phyloP scores from a whole-genome alignment of 306 rosid genomes.

The Elaeagnus macrophylla region DNA sequence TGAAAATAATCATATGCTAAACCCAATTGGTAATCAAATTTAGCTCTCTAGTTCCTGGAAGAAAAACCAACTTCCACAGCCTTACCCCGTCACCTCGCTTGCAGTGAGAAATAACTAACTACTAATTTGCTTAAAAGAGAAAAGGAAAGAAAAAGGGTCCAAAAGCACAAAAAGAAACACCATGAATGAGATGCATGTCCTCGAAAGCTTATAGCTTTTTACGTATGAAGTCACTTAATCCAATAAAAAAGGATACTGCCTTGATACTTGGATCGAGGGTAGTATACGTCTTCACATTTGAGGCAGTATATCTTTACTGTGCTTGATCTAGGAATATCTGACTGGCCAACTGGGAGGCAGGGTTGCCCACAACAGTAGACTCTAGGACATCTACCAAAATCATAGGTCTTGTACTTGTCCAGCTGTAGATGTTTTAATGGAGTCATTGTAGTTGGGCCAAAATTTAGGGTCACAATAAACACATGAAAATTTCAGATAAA shows the following conservation, averaged over 20 bases:
- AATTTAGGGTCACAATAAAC: slow-evolving; percentile 2
- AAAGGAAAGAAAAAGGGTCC: no score
- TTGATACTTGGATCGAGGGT: slow-evolving; percentile 81
- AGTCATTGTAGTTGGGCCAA: slow-evolving; percentile 19
- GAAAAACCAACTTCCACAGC: neutral
- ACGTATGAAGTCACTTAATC: slow-evolving; percentile 3
- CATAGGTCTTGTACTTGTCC: slow-evolving; percentile 68
- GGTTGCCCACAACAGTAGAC: slow-evolving; percentile 77
- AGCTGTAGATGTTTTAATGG: slow-evolving; percentile 32
- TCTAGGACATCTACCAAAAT: slow-evolving; percentile 84
- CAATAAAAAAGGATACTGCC: slow-evolving; percentile 59
- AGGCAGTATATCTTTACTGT: slow-evolving; percentile 74
- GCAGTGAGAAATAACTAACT: no score
- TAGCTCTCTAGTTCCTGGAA: neutral
- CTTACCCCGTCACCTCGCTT: no score
- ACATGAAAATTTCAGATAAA: slow-evolving; percentile 1
- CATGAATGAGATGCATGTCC: no score
- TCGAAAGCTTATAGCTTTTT: no score
- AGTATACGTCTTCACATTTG: slow-evolving; percentile 70
- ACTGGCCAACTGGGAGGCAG: slow-evolving; percentile 80
- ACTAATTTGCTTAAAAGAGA: no score
- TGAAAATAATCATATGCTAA: no score
- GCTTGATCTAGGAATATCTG: slow-evolving; percentile 66
- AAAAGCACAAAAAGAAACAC: no score
- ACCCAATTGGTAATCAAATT: neutral